Conservation (phyloP, 441 rosid species). For the Populus tomentosa region DNA sequence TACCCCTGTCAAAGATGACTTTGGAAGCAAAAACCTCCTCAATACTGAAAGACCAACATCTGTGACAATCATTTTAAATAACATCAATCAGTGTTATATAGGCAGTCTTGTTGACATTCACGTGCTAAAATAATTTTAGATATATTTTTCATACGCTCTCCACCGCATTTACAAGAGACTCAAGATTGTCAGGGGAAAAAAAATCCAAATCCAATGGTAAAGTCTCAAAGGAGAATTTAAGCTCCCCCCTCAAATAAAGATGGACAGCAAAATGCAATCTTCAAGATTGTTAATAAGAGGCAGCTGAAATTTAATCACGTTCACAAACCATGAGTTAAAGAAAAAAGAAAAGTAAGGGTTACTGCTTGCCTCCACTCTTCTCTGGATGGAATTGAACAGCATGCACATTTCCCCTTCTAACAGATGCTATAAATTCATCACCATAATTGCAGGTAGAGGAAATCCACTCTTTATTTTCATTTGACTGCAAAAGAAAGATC, state of each 20-base stretch:
- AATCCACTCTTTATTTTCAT: constrained; percentile 82
- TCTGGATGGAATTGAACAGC: constrained; percentile 99
- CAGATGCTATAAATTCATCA: constrained; percentile 74
- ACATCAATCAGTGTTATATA: constrained; percentile 8
- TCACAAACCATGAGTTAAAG: neutral
- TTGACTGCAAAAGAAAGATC: constrained; percentile 42
- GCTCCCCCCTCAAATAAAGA: neutral
- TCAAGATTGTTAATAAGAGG: neutral
- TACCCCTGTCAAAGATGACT: constrained; percentile 53
- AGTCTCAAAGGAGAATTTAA: neutral
- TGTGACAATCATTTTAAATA: constrained; percentile 34
- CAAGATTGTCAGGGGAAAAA: neutral
- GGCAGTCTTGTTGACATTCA: neutral
- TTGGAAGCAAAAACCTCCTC: constrained; percentile 72
- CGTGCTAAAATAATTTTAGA: neutral
- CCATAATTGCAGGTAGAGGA: constrained; percentile 87
- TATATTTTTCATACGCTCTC: neutral
- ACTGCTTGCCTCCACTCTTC: constrained; percentile 89
- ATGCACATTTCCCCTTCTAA: constrained; percentile 91
- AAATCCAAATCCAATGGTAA: neutral
- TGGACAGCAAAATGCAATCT: neutral
- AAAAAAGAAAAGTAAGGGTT: neutral
- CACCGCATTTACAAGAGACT: neutral
- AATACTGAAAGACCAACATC: constrained; percentile 94
- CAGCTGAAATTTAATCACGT: neutral